These are phyloP conservation scores for Chloranthus sessilifolius DNA, from an alignment of 164 flowering plant genomes.

Conservation along the genomic window DNA sequence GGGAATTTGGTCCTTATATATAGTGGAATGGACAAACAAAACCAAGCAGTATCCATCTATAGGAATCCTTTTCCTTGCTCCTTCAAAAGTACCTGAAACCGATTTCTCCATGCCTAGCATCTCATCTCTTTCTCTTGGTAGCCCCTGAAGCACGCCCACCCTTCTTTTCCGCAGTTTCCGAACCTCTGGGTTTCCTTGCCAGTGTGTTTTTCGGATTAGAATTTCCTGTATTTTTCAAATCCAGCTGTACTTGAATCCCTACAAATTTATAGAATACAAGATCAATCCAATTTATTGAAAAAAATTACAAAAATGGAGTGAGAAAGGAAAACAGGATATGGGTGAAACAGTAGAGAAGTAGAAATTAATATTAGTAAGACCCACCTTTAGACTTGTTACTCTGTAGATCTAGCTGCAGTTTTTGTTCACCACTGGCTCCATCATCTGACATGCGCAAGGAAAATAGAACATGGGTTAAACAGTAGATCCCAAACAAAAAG, in stretches of 20 bases:
- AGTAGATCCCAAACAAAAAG: too few relatives aligned
- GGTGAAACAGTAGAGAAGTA: background rate
- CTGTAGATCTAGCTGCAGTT: constrained; percentile 53
- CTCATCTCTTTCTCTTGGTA: constrained; percentile 67
- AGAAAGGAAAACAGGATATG: background rate
- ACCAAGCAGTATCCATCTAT: too few relatives aligned
- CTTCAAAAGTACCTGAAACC: too few relatives aligned
- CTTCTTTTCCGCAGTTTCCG: constrained; percentile 32
- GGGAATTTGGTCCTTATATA: too few relatives aligned
- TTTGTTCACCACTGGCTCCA: constrained; percentile 34
- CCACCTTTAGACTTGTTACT: constrained; percentile 61
- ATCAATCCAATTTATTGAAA: background rate
- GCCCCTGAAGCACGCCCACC: constrained; percentile 51
- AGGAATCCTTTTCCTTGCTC: too few relatives aligned
- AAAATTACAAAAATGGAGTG: background rate
- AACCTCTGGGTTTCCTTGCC: constrained; percentile 48
- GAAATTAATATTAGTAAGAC: background rate
- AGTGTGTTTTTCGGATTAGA: constrained; percentile 46
- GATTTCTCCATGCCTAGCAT: too few relatives aligned
- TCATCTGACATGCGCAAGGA: constrained; percentile 29
- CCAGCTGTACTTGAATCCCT: constrained; percentile 76
- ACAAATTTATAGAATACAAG: background rate
- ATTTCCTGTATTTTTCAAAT: constrained; percentile 50
- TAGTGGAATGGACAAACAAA: too few relatives aligned
- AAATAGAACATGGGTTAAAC: background rate